Base-by-base conservation (phyloP, 1,284 basidiomycete species). In the Pholiota adiposa region DNA sequence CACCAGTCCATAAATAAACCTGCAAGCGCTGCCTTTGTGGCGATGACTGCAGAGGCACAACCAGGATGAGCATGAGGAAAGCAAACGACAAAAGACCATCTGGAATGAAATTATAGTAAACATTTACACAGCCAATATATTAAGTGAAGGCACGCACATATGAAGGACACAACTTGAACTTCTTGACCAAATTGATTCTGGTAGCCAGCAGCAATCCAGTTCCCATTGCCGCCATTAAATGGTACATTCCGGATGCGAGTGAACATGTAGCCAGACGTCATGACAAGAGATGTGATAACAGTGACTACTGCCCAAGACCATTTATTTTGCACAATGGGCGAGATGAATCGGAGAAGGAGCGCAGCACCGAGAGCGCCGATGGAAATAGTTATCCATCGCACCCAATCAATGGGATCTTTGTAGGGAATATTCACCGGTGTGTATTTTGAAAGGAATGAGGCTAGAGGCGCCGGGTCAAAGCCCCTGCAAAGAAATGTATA, bases 251-350 rank as follows among this genome's bases (percentile, higher is more conserved):
- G 89, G 69, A 99, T 99, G 64, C 89, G 89, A 67, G 93, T 94
- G 81, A 97, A 99, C 97, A 99, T 99, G 80, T 90, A 92, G 3
- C 96, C 96, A 7, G 89, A 87, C 9, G 88, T 96, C 88, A 97
- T 96, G 67, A 93, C 76, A 33, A 96, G 82, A 38, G 89, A 89
- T 4, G 84, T 82, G 58, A 89, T 64, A 56, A 95, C 77, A 25
- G 83, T 87, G 49, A 78, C 75, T 11, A 80, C 69, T 2, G 90
- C 90, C 93, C 93, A 95, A 11, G 86, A 81, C 93, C 92, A 95
- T 62, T 88, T 87, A 64, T 82, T 92, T 67, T 85, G 78, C 48
- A 96, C 73, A 63, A 94, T 74, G 12, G 93, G 89, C 9, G 85
- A 74, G 62, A 94, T 76, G 72, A 87, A 84, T 46, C 84, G 85